Percentiles rank a stretch among this genome's conserved stretches.
phyloP scores from a whole-genome alignment of 768 basidiomycete genomes.

The Podaxis sp. region DNA sequence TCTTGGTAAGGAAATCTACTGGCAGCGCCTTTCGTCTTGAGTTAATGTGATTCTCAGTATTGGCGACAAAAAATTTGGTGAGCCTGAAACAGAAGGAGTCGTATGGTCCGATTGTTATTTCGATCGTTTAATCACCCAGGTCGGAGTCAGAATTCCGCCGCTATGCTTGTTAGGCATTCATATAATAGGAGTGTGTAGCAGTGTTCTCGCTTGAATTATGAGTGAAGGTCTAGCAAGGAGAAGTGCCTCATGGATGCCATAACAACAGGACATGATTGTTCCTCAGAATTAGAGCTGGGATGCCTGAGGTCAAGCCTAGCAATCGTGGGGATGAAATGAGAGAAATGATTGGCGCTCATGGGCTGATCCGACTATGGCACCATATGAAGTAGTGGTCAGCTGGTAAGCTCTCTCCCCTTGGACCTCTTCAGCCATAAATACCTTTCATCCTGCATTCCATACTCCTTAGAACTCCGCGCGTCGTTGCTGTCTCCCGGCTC shows the following conservation, averaged over 20 bases:
- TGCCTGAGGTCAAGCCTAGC: no score
- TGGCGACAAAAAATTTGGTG: conserved; percentile 74
- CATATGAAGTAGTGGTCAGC: not conserved
- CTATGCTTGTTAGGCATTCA: not conserved
- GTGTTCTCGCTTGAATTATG: not conserved
- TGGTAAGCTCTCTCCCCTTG: not conserved
- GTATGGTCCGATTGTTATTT: conserved; percentile 53
- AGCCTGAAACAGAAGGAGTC: conserved; percentile 57
- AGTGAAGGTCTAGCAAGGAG: not conserved
- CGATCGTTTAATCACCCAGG: conserved; percentile 26
- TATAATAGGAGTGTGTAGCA: not conserved
- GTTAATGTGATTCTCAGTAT: conserved; percentile 43
- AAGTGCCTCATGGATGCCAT: not conserved
- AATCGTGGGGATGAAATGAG: not conserved
- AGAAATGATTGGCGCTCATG: not conserved
- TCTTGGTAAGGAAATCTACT: conserved; percentile 51
- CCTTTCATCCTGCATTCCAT: conserved; percentile 1
- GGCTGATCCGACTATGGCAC: not conserved
- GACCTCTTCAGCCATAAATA: conserved; percentile 5
- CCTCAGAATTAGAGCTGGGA: no score
- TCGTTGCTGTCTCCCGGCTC: not conserved
- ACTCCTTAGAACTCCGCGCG: not conserved
- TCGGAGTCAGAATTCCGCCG: not conserved
- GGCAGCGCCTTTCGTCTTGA: not conserved
- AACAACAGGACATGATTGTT: no score